phyloP scores from a whole-genome alignment of 331 rosid species.

The Quercus tomentella region DNA sequence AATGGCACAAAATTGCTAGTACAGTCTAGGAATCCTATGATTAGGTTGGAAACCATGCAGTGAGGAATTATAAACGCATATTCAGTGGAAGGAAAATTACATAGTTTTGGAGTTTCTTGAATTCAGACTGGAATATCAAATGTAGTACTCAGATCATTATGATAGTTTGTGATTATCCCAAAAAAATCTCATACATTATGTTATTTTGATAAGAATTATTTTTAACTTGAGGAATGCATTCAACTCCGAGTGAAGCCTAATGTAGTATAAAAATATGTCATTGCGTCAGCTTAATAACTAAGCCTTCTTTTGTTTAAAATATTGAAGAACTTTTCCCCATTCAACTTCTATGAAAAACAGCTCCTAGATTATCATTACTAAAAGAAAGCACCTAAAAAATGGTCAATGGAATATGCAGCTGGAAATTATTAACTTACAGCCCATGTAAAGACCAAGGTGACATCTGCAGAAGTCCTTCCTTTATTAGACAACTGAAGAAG shows the following conservation, averaged over 20 bases:
- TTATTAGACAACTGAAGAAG: conserved; percentile 63
- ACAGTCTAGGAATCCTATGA: background rate
- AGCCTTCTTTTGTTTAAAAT: background rate
- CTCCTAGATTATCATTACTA: background rate
- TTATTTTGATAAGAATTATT: too few species aligned
- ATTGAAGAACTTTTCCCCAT: background rate
- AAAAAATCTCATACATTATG: background rate
- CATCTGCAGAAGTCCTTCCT: conserved; percentile 70
- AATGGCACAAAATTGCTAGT: background rate
- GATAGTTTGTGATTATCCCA: background rate
- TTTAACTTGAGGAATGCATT: too few species aligned
- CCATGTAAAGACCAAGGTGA: conserved; percentile 94
- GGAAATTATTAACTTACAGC: conserved; percentile 55
- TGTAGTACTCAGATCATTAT: background rate
- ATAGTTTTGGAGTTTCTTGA: background rate
- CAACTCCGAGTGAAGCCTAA: too few species aligned
- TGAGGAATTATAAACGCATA: background rate
- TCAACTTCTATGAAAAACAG: background rate
- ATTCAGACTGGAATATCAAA: background rate
- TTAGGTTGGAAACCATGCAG: background rate
- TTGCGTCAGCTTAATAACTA: background rate
- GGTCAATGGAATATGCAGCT: background rate
- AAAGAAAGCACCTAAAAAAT: background rate
- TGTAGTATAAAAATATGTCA: background rate
- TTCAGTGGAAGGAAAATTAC: background rate